Percentiles rank a stretch among this genome's conserved stretches.
These are phyloP conservation scores for Yamadazyma conglobata DNA, from an alignment of 1,139 yeast genomes.

Conservation along the genomic window DNA sequence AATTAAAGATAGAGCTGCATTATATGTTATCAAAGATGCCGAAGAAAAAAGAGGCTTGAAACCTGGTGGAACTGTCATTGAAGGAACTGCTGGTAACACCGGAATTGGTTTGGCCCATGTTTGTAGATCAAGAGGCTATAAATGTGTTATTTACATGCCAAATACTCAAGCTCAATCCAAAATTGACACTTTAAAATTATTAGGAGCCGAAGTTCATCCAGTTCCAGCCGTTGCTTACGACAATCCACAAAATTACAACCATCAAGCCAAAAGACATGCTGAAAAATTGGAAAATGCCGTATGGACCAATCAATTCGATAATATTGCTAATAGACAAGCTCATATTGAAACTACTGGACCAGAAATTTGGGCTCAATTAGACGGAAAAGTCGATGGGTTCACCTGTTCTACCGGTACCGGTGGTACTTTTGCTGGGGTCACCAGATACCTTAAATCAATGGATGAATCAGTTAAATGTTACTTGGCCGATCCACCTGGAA, in stretches of 20 bases:
- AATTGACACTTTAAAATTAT: constrained; percentile 63
- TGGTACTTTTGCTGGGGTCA: constrained; percentile 82
- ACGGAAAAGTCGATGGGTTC: constrained; percentile 79
- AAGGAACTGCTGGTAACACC: constrained; percentile 63
- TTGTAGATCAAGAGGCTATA: constrained; percentile 78
- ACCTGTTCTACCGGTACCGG: constrained; percentile 92
- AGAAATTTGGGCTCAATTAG: constrained; percentile 81
- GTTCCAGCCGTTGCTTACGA: constrained; percentile 87
- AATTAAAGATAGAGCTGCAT: constrained; percentile 88
- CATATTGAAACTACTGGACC: constrained; percentile 93
- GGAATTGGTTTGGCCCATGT: constrained; percentile 91
- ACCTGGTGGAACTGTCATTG: constrained; percentile 61
- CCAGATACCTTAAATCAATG: constrained; percentile 68
- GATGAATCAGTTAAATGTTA: constrained; percentile 50
- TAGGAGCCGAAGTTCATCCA: constrained; percentile 85
- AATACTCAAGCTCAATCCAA: constrained; percentile 79
- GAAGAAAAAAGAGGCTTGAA: constrained; percentile 63
- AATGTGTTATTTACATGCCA: constrained; percentile 86
- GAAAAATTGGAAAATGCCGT: constrained; percentile 71
- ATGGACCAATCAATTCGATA: constrained; percentile 92
- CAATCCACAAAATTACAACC: constrained; percentile 80
- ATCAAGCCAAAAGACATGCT: constrained; percentile 82
- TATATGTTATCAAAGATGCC: constrained; percentile 74
- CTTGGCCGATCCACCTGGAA: constrained; percentile 93
- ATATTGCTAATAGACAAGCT: constrained; percentile 80